Evolutionary conservation across 441 rosid species (phyloP), one percentile per base, ranked within the genome.

Genomic region (Manihot esculenta): DNA sequence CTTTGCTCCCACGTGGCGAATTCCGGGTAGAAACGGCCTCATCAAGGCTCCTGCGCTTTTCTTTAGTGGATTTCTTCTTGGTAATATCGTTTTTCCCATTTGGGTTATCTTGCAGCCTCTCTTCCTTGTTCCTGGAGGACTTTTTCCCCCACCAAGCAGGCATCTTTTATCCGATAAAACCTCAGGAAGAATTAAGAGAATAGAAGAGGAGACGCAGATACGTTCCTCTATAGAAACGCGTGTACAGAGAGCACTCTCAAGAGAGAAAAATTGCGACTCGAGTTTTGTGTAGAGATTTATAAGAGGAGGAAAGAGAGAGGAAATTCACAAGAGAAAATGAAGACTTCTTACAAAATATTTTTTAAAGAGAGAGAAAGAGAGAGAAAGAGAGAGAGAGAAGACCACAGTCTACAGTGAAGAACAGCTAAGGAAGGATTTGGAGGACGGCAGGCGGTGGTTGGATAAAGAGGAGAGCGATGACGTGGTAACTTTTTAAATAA

Each of bases 131-230:
- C 79, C 87, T 90, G 18, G 81, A 73, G 0, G 86, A 82, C 66
- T 80, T 93, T 71, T 66, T 89, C 15, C 81, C 63, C 94, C 92
- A 93, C 97, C 95, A 93, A 80, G 84, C 83, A 76, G 89, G 95
- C 97, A 93, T 92, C 68, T 72, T 75, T 64, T 57, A 20, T 49
- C 20, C 13, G 62, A 35, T 55, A 23, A 62, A 23, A 7, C 13
- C 41, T 24, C 20, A 50, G 21, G 21, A 18, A 10, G 66, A 74
- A 47, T n/a, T 74, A 66, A 67, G 42, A 18, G 42, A 42, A 24
- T 41, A 60, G 47, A 72, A 51, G 38, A 33, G 10, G n/a, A n/a
- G n/a, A n/a, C n/a, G n/a, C n/a, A 23, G 5, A 18, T 2, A 7
- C 4, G 41, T 35, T 35, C 7, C 41, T 35, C 41, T 35, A 7